A percentile compares a stretch with the other conserved stretches of the same genome.
phyloP scores from a whole-genome alignment of 2,329 filamentous ascomycete genomes.

The Harringtonia lauricola region DNA sequence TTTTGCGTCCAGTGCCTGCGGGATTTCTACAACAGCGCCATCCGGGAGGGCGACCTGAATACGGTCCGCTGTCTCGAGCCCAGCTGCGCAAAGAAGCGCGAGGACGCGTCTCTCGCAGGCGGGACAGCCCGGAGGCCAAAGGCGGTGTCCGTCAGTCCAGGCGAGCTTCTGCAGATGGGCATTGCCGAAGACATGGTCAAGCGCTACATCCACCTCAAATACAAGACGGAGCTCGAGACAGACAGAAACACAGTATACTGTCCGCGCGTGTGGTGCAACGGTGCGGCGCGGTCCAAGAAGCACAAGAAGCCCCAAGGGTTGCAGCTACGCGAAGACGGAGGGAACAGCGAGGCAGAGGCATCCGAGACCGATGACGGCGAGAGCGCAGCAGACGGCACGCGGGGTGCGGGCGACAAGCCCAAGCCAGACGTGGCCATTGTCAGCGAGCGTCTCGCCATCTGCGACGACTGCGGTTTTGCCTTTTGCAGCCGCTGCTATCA shows the following conservation, averaged over 20 bases:
- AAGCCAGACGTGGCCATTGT: slow-evolving; percentile 6
- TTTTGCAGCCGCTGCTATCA: slow-evolving; percentile 64
- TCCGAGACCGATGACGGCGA: slow-evolving; percentile 7
- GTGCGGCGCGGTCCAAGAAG: slow-evolving; percentile 66
- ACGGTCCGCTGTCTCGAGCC: slow-evolving; percentile 72
- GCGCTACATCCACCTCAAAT: slow-evolving; percentile 80
- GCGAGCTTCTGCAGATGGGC: slow-evolving; percentile 71
- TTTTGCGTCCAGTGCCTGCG: slow-evolving; percentile 84
- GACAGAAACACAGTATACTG: slow-evolving; percentile 91
- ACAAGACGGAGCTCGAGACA: slow-evolving; percentile 84
- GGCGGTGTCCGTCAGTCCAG: slow-evolving; percentile 58
- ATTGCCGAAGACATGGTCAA: slow-evolving; percentile 62
- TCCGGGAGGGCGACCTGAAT: slow-evolving; percentile 71
- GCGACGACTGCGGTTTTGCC: slow-evolving; percentile 79
- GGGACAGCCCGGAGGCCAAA: slow-evolving; percentile 43
- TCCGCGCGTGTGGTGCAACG: slow-evolving; percentile 84
- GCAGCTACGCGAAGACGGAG: slow-evolving; percentile 40
- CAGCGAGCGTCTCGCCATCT: slow-evolving; percentile 57
- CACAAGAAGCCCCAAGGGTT: slow-evolving; percentile 61
- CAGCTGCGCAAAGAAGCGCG: slow-evolving; percentile 58
- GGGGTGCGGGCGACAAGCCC: slow-evolving; percentile 8
- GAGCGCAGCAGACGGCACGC: slow-evolving; percentile 1
- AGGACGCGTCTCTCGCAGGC: slow-evolving; percentile 16
- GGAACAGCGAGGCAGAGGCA: slow-evolving; percentile 13
- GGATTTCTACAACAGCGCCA: slow-evolving; percentile 83